Evolutionary conservation across 306 rosid species (phyloP).

Genomic region (Pyrus bretschneideri): DNA sequence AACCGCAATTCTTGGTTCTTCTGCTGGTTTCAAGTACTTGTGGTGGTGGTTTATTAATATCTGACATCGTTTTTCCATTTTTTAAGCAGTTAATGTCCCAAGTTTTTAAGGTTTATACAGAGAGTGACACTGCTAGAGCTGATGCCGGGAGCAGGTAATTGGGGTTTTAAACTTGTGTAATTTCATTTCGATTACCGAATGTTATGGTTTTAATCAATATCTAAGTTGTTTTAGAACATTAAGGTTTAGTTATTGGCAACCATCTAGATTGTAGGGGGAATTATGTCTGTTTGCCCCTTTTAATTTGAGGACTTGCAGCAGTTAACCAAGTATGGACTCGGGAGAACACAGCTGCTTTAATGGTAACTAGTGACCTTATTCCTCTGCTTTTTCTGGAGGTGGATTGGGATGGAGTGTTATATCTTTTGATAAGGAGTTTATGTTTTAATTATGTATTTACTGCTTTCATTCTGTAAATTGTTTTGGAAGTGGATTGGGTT

Average conservation of each 20-base stretch:
- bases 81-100: too few species aligned
- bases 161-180: background rate
- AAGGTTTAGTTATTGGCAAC: background rate
- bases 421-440: background rate
- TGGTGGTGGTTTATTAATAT: background rate
- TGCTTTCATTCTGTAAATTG: background rate
- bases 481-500: conserved; percentile 31
- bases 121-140: conserved; percentile 10
- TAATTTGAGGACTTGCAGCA: conserved; percentile 25
- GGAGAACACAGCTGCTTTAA: conserved; percentile 13
- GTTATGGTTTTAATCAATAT: background rate
- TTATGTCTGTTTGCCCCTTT: background rate
- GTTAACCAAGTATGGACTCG: conserved; percentile 25
- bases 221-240: background rate
- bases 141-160: conserved; percentile 36
- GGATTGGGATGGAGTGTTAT: conserved; percentile 3
- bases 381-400: background rate
- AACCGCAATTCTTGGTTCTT: background rate
- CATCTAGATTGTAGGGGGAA: background rate
- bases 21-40: background rate
- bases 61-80: background rate
- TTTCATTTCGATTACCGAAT: too few species aligned
- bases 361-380: conserved; percentile 38
- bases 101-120: too few species aligned
- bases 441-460: background rate